A percentile compares a stretch with the other conserved stretches of the same genome.
Conservation (phyloP, 352 stramenopile species). For the Globisporangium alternatum region DNA sequence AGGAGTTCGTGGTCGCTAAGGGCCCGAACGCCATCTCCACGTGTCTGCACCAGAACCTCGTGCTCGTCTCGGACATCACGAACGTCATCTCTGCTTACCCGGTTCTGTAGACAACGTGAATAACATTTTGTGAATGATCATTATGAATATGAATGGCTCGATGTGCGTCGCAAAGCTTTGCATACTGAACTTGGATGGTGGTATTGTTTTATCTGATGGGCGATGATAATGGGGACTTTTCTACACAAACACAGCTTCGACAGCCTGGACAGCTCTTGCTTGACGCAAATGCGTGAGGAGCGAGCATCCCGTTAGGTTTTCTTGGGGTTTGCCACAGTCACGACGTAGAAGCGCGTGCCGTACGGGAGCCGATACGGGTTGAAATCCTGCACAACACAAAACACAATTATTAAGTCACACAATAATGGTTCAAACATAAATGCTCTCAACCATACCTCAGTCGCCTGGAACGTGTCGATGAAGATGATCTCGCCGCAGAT, state of each 20-base stretch:
- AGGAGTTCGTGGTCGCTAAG: conserved; percentile 36
- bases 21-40: conserved; percentile 62
- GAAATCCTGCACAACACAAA: conserved; percentile 54
- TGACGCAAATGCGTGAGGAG: not conserved
- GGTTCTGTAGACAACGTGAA: conserved; percentile 25
- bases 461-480: conserved; percentile 80
- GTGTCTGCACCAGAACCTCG: conserved; percentile 43
- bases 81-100: conserved; percentile 49
- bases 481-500: conserved; percentile 85
- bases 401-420: not conserved
- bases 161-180: no score
- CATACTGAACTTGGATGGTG: not conserved
- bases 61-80: conserved; percentile 49
- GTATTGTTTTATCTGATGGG: not conserved
- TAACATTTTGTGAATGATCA: not conserved
- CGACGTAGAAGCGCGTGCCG: conserved; percentile 73
- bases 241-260: not conserved
- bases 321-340: conserved; percentile 74
- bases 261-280: not conserved
- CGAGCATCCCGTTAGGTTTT: no score
- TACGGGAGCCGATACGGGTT: conserved; percentile 77
- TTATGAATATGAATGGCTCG: not conserved
- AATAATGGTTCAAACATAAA: not conserved
- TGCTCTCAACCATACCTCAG: conserved; percentile 42
- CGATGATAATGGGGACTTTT: not conserved